phyloP scores from a whole-genome alignment of 2,329 filamentous ascomycete species.

The Calycina marina region DNA sequence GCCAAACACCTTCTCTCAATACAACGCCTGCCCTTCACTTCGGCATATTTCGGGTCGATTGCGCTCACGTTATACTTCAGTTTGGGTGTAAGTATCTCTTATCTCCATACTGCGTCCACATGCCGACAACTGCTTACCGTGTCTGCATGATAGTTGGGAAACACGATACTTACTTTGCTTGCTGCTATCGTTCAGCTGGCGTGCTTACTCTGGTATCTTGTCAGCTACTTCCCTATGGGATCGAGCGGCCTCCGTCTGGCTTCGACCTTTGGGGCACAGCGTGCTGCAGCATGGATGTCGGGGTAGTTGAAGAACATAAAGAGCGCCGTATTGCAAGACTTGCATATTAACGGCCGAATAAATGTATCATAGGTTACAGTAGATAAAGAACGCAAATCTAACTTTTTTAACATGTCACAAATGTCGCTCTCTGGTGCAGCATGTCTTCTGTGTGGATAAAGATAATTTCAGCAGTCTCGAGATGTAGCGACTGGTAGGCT shows the following conservation, averaged over 20 bases:
- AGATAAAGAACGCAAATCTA: too few relatives aligned
- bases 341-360: too few relatives aligned
- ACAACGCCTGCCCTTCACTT: slow-evolving; percentile 79
- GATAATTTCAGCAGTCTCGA: too few relatives aligned
- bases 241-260: slow-evolving; percentile 76
- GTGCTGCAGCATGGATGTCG: slow-evolving; percentile 79
- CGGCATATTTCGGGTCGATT: slow-evolving; percentile 90
- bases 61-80: slow-evolving; percentile 82
- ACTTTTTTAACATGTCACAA: too few relatives aligned
- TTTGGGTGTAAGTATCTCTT: slow-evolving; percentile 57
- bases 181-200: slow-evolving; percentile 73
- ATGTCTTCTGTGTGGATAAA: too few relatives aligned
- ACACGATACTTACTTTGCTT: slow-evolving; percentile 70
- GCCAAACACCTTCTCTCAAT: slow-evolving; percentile 71
- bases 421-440: too few relatives aligned
- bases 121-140: too few relatives aligned
- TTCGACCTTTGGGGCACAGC: slow-evolving; percentile 69
- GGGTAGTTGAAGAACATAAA: too few relatives aligned
- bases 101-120: too few relatives aligned
- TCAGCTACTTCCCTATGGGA: slow-evolving; percentile 98
- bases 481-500: too few relatives aligned
- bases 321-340: too few relatives aligned
- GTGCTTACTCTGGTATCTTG: slow-evolving; percentile 78
- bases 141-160: slow-evolving; percentile 75
- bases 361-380: too few relatives aligned